Evolutionary conservation across 2,329 filamentous ascomycete species (phyloP), one percentile per base, ranked within the genome.

Genomic region (Phialophora tarda): DNA sequence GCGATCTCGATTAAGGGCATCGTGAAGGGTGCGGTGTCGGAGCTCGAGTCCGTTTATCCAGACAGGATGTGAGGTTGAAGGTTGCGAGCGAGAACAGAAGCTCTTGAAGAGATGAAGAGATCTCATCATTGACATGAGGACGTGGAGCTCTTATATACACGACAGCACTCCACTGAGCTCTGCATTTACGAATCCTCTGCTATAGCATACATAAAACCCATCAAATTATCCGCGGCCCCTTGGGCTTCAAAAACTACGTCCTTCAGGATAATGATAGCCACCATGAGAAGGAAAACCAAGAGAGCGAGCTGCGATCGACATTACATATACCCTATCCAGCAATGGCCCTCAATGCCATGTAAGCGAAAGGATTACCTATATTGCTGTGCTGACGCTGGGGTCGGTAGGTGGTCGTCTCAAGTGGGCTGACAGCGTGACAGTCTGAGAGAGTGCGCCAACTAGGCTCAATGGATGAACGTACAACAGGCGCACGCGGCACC

Each of bases 1-100:
- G 64, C 61, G 11, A 66, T 47, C n/a, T 63, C 64, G 17, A 66
- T 61, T 26, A 63, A 28, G 14, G 60, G 56, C 64, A 66, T 66
- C 23, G 30, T 17, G 38, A 23, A 28, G 14, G 32, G 23, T 17
- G 12, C 12, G 34, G 4, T 24, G 17, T 6, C 21, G 24, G 12
- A 28, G 4, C 14, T 44, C 5, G 14, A n/a, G 38, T 4, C 14
- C 8, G 17, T n/a, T 21, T 21, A 44, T 6, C 6, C 17, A n/a
- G 2, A n/a, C 17, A 17, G 21, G 60, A 24, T 2, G 7, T 23
- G 32, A 10, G 24, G 10, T 34, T 51, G 17, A 48, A 56, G 23
- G n/a, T 8, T 4, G 26, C 26, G 26, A 5, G 5, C n/a, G 30
- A 26, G 59, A 21, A 38, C 30, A 14, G 24, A 26, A 0, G 23